Evolutionary conservation across 2,329 filamentous ascomycete species (phyloP), one percentile per base, ranked within the genome.

Genomic region (Metarhizium robertsii): DNA sequence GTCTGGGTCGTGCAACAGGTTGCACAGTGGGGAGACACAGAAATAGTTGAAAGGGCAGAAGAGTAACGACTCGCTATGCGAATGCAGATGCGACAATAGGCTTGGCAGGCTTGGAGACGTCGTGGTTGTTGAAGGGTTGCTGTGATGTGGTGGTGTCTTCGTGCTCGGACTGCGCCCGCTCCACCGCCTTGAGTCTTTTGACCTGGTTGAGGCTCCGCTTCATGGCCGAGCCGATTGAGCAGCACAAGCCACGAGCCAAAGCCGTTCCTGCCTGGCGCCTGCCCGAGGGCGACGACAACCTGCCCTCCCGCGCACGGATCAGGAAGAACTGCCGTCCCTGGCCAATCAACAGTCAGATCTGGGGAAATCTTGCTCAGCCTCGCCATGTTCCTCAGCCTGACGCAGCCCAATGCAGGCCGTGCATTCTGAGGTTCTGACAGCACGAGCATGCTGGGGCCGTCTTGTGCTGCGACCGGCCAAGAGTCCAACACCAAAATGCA

Each of bases 151-250:
- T 49, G 43, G 50, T 30, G 18, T 29, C 10, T 6, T 16, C 3
- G 45, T 48, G 45, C 10, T 48, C 45, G 45, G 20, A 30, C 18
- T 30, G 45, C 45, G 16, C 42, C 14, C 47, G 49, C 53, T 52
- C 53, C 53, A 55, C 53, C 53, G 53, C 49, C 42, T 55, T 45
- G 40, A 52, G 42, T 40, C 48, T 38, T 45, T 42, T 45, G 34
- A 36, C 34, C 13, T 40, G 38, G 14, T 6, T 20, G 6, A 5
- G 6, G 42, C 42, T 48, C 45, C 20, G 18, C 45, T 45, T 49
- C 6, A 48, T 48, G 45, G 45, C 45, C 45, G 45, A 48, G 25
- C 20, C 20, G 45, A 30, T 14, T 29, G 45, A 48, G 25, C 7
- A 48, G 20, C 7, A 48, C 6, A 30, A n/a, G n/a, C 18, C 18